Conservation (phyloP, 1,139 yeast species). For the Taiozyma sp. region DNA sequence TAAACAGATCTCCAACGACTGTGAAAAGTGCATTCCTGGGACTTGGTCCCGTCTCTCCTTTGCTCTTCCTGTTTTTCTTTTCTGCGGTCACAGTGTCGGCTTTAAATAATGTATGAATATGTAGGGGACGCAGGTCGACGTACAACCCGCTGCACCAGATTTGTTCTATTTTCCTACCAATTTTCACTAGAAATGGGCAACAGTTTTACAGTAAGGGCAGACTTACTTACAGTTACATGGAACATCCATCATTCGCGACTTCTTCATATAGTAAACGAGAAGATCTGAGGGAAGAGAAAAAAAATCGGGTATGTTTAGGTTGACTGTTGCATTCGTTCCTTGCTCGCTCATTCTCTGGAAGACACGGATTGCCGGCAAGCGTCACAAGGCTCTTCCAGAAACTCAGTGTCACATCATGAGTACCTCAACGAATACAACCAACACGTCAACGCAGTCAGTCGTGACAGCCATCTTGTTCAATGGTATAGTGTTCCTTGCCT, state of each 20-base stretch:
- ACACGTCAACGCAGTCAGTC: constrained; percentile 61
- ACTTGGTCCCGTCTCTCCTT: neutral
- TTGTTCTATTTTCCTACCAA: neutral
- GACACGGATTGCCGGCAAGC: neutral
- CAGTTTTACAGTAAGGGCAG: neutral
- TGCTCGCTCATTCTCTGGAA: neutral
- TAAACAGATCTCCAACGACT: neutral
- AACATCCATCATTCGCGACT: too few relatives aligned
- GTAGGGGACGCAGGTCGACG: neutral
- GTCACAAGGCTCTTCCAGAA: neutral
- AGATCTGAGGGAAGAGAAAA: neutral
- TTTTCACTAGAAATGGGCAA: neutral
- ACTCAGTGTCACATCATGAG: neutral
- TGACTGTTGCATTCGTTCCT: neutral
- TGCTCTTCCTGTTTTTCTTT: neutral
- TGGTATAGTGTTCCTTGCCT: constrained; percentile 47
- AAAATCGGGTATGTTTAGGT: neutral
- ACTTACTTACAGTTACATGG: neutral
- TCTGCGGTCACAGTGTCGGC: too few relatives aligned
- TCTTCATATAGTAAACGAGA: neutral
- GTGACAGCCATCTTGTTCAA: constrained; percentile 56
- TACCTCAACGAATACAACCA: constrained; percentile 9
- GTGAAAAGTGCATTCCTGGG: neutral
- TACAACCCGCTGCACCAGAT: neutral
- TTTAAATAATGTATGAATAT: neutral